A percentile compares a stretch with the other conserved stretches of the same genome.
phyloP scores from a whole-genome alignment of 2,329 filamentous ascomycete genomes.

The Alternaria viburni region DNA sequence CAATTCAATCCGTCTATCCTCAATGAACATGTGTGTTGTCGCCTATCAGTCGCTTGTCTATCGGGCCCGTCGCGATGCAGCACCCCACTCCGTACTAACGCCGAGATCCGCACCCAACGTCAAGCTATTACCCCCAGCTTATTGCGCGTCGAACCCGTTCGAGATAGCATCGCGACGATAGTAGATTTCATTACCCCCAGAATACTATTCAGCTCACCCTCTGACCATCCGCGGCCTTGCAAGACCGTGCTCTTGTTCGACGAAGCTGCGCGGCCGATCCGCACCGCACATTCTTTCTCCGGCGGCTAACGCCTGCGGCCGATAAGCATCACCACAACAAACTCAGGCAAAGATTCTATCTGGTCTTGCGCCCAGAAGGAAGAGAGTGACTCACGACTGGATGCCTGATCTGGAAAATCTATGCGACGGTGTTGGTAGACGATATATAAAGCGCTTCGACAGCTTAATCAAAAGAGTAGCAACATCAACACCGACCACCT shows the following conservation, averaged over 20 bases:
- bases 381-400: not conserved
- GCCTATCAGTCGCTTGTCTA: not conserved
- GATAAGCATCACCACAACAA: not conserved
- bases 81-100: conserved; percentile 3
- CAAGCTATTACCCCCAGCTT: conserved; percentile 17
- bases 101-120: not conserved
- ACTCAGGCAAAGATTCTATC: not conserved
- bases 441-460: not conserved
- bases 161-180: not conserved
- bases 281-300: conserved; percentile 10
- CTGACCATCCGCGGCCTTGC: conserved; percentile 9
- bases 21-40: not conserved
- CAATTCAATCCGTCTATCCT: not conserved
- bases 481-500: not conserved
- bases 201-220: not conserved
- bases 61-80: not conserved
- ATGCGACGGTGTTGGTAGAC: not conserved
- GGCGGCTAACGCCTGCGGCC: not conserved
- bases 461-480: not conserved
- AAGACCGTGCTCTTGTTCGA: not conserved
- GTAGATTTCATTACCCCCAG: conserved; percentile 11
- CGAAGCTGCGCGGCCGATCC: conserved; percentile 8
- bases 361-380: not conserved
- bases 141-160: not conserved
- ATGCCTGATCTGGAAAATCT: not conserved